Evolutionary conservation across 768 basidiomycete genomes (phyloP).

Genomic region (Mycena belliarum): DNA sequence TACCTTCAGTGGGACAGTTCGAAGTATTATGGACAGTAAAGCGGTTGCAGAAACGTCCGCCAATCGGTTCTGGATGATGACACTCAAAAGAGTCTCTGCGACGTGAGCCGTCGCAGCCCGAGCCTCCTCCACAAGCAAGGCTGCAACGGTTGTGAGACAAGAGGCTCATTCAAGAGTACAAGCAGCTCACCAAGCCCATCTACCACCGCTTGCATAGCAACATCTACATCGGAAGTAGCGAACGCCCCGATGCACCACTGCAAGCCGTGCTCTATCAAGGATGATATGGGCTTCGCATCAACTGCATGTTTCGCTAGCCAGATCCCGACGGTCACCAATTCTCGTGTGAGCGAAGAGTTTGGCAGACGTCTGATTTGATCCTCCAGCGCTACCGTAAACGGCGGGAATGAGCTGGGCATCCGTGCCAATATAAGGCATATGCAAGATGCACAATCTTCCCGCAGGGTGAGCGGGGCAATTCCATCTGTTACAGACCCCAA

Average conservation of each 20-base stretch:
- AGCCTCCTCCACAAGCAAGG: conserved; percentile 29
- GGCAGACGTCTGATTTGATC: conserved; percentile 29
- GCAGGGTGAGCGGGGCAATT: conserved; percentile 15
- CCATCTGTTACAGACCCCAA: conserved; percentile 19
- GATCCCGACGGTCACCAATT: conserved; percentile 34
- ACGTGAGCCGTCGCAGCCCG: conserved; percentile 52
- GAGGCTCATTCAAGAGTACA: not conserved
- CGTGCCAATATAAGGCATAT: conserved; percentile 30
- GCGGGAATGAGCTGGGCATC: conserved; percentile 23
- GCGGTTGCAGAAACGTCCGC: conserved; percentile 39
- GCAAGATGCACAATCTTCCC: conserved; percentile 27
- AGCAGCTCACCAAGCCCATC: conserved; percentile 23
- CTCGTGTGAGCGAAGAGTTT: conserved; percentile 28
- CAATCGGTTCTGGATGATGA: conserved; percentile 63
- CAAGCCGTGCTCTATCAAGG: conserved; percentile 46
- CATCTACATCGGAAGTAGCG: conserved; percentile 32
- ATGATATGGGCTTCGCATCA: conserved; percentile 26
- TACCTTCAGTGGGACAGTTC: conserved; percentile 63
- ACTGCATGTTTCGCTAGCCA: conserved; percentile 24
- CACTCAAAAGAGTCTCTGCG: conserved; percentile 71
- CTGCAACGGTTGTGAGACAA: conserved; percentile 26
- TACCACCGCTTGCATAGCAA: conserved; percentile 27
- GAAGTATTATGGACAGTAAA: conserved; percentile 44
- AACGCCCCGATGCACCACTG: conserved; percentile 55
- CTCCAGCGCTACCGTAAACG: conserved; percentile 27